Percentiles rank a stretch among this genome's conserved stretches.
These are phyloP conservation scores for Starmerella asiatica DNA, from an alignment of 805 yeast species.

Conservation along the genomic window DNA sequence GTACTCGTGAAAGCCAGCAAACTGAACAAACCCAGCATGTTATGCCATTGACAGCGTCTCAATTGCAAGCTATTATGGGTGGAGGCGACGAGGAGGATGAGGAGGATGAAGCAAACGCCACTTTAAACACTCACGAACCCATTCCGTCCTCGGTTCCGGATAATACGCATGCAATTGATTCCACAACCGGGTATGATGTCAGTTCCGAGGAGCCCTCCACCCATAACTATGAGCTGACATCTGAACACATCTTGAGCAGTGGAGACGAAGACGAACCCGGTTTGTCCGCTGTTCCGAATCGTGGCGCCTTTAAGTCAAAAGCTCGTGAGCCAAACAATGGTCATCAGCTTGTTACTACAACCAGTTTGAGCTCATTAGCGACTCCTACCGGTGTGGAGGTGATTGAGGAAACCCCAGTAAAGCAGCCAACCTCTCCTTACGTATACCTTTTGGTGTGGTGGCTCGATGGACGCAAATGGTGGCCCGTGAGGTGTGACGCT, in stretches of 20 bases:
- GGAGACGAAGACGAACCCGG: not conserved
- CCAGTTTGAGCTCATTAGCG: no score
- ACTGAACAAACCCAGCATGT: constrained; percentile 11
- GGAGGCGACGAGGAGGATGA: not conserved
- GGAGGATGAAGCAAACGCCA: not conserved
- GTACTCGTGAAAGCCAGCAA: not conserved
- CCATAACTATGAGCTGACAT: not conserved
- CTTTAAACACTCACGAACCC: not conserved
- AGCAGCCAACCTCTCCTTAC: constrained; percentile 2
- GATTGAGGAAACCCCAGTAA: constrained; percentile 16
- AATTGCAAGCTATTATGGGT: constrained; percentile 6
- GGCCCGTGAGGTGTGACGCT: constrained; percentile 11
- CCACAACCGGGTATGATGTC: no score
- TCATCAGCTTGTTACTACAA: no score
- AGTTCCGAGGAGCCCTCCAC: not conserved
- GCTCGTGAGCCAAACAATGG: no score
- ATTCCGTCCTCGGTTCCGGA: no score
- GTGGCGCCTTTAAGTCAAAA: not conserved
- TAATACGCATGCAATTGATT: no score
- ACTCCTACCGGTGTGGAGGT: constrained; percentile 4
- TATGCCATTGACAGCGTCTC: constrained; percentile 7
- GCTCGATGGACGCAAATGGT: constrained; percentile 10
- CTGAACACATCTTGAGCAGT: not conserved
- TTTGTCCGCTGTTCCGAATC: not conserved
- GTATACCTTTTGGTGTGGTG: constrained; percentile 5